phyloP scores from a whole-genome alignment of 2,329 filamentous ascomycete genomes.

The Acarospora socialis region DNA sequence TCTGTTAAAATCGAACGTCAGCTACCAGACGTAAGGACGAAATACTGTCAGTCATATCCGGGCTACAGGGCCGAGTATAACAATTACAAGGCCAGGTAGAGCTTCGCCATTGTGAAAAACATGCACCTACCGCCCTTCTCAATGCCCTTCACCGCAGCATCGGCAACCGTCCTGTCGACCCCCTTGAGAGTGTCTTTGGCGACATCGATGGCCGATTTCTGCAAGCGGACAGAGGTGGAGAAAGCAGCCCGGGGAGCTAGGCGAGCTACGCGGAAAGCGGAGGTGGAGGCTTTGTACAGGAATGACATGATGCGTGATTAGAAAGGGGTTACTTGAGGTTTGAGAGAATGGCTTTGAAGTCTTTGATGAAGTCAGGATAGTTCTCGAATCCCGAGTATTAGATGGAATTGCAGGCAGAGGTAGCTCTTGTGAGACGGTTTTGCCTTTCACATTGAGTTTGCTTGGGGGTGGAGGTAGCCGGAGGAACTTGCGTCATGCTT shows the following conservation, averaged over 20 bases:
- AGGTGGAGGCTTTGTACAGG: not conserved
- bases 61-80: not conserved
- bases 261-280: not conserved
- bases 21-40: not conserved
- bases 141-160: slow-evolving; percentile 45
- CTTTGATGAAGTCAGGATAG: too few relatives aligned
- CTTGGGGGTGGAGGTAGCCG: too few relatives aligned
- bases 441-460: too few relatives aligned
- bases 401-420: too few relatives aligned
- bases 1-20: slow-evolving; percentile 26
- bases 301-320: not conserved
- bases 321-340: too few relatives aligned
- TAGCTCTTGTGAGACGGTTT: too few relatives aligned
- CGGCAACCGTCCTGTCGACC: slow-evolving; percentile 41
- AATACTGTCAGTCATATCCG: slow-evolving; percentile 4
- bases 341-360: too few relatives aligned
- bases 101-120: not conserved
- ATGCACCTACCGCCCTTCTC: slow-evolving; percentile 44
- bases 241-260: slow-evolving; percentile 22
- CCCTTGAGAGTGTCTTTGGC: slow-evolving; percentile 45
- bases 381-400: too few relatives aligned
- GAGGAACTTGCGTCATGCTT: too few relatives aligned
- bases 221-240: slow-evolving; percentile 35
- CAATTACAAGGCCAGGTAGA: slow-evolving; percentile 1
- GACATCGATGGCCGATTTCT: slow-evolving; percentile 39